phyloP scores from a whole-genome alignment of 2,329 filamentous ascomycete species.

The Claviceps africana region DNA sequence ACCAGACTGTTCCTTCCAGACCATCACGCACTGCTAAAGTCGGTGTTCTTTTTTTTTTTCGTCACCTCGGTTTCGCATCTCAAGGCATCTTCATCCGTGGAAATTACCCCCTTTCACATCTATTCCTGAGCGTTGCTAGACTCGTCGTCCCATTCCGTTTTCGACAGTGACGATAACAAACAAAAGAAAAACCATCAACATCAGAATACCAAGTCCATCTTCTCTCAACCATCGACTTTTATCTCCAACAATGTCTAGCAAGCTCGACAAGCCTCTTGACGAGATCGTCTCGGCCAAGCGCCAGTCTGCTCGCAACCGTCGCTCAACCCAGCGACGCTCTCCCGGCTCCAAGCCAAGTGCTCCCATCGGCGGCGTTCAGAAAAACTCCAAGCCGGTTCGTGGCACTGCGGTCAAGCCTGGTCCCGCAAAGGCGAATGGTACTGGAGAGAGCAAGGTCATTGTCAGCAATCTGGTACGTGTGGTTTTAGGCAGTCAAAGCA shows the following conservation, averaged over 20 bases:
- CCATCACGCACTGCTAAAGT: background rate
- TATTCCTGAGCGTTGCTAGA: background rate
- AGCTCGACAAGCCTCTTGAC: constrained; percentile 93
- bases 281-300: constrained; percentile 80
- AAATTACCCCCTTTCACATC: background rate
- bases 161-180: constrained; percentile 16
- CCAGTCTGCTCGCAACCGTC: constrained; percentile 38
- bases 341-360: constrained; percentile 43
- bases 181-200: background rate
- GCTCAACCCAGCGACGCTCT: constrained; percentile 34
- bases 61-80: background rate
- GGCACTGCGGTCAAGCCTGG: constrained; percentile 43
- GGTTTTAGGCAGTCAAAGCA: background rate
- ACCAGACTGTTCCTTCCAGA: constrained; percentile 2
- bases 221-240: background rate
- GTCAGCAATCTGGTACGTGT: constrained; percentile 95
- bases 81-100: background rate
- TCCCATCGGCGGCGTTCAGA: constrained; percentile 76
- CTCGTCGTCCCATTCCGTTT: background rate
- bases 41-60: background rate
- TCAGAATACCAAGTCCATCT: background rate
- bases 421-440: constrained; percentile 48
- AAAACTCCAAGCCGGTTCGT: constrained; percentile 52
- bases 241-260: constrained; percentile 63
- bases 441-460: constrained; percentile 85